A percentile compares a stretch with the other conserved stretches of the same genome.
Conservation (phyloP, 345 rosid species). For the Heritiera fomes region DNA sequence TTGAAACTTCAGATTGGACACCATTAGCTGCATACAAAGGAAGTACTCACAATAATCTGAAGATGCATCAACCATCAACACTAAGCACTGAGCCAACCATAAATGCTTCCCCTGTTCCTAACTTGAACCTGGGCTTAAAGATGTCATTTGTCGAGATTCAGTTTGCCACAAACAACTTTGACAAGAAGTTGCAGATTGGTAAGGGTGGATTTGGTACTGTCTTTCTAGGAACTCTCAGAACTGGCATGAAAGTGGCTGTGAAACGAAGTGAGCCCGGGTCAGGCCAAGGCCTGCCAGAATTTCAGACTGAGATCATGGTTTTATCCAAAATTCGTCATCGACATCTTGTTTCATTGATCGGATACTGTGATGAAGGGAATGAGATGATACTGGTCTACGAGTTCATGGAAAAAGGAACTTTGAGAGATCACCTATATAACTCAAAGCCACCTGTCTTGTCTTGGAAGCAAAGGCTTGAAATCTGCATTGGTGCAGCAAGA, state of each 20-base stretch:
- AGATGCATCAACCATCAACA: background rate
- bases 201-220: constrained; percentile 53
- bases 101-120: constrained; percentile 26
- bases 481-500: constrained; percentile 59
- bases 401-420: constrained; percentile 56
- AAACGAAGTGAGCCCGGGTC: constrained; percentile 48
- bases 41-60: constrained; percentile 24
- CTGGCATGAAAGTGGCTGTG: constrained; percentile 47
- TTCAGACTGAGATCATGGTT: constrained; percentile 53
- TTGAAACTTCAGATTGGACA: constrained; percentile 31
- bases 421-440: constrained; percentile 50
- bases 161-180: constrained; percentile 47
- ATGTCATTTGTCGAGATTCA: constrained; percentile 42
- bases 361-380: constrained; percentile 57
- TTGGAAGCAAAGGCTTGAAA: constrained; percentile 59
- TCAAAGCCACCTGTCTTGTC: constrained; percentile 38
- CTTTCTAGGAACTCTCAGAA: constrained; percentile 40
- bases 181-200: constrained; percentile 39
- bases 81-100: constrained; percentile 18
- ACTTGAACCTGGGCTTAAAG: constrained; percentile 40
- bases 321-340: constrained; percentile 64
- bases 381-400: constrained; percentile 68
- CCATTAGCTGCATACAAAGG: constrained; percentile 25
- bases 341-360: constrained; percentile 68
- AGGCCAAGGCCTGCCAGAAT: constrained; percentile 53